A percentile compares a stretch with the other conserved stretches of the same genome.
phyloP scores from a whole-genome alignment of 73 alveolate genomes.

The Paramecium pentaurelia region DNA sequence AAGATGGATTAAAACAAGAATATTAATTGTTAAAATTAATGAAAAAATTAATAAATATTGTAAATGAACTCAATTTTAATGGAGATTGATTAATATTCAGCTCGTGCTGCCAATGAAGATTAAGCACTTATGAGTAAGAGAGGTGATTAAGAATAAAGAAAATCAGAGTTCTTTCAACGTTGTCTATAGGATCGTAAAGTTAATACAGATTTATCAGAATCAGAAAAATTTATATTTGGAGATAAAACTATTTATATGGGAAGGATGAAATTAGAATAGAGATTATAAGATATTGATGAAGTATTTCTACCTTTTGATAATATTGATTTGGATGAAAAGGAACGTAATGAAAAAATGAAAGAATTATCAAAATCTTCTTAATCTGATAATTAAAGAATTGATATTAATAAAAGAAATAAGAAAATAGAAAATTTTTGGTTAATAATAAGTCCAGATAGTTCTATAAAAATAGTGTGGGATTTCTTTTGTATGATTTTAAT shows the following conservation, averaged over 20 bases:
- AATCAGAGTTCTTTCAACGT: neutral
- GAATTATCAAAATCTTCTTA: neutral
- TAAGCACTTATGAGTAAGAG: conserved; percentile 8
- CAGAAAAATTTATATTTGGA: neutral
- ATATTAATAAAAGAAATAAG: neutral
- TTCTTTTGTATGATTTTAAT: neutral
- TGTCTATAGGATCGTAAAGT: neutral
- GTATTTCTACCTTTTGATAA: neutral
- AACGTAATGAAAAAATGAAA: neutral
- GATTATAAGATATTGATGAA: neutral
- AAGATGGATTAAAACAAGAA: neutral
- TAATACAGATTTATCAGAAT: neutral
- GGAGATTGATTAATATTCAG: neutral
- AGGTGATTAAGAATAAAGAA: neutral
- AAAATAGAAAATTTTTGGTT: neutral
- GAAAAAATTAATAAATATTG: neutral
- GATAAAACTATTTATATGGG: neutral
- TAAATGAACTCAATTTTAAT: neutral
- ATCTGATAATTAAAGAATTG: neutral
- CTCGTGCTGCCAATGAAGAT: neutral
- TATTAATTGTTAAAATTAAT: neutral
- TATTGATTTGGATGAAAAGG: neutral
- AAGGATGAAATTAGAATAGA: neutral
- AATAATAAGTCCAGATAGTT: conserved; percentile 14
- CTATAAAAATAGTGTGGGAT: neutral